These are phyloP conservation scores for Globisporangium barbulae DNA, from an alignment of 352 stramenopile genomes.

Conservation along the genomic window DNA sequence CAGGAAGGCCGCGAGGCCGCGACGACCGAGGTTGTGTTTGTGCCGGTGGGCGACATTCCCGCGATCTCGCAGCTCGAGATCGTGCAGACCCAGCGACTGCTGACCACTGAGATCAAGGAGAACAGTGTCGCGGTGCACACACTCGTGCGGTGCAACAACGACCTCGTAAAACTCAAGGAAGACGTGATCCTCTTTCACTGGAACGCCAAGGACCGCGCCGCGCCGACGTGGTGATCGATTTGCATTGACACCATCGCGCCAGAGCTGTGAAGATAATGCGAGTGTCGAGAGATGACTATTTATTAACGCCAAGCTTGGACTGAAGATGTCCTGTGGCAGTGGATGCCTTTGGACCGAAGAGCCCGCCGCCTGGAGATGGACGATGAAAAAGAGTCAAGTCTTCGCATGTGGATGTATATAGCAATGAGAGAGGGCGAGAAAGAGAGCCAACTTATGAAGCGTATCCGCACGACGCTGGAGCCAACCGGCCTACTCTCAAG, in stretches of 20 bases:
- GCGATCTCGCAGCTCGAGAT: slow-evolving; percentile 74
- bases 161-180: slow-evolving; percentile 83
- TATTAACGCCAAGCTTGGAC: background rate
- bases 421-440: background rate
- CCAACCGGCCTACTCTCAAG: background rate
- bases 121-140: slow-evolving; percentile 72
- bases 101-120: slow-evolving; percentile 67
- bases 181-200: slow-evolving; percentile 85
- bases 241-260: background rate
- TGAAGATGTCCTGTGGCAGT: background rate
- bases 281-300: slow-evolving; percentile 1
- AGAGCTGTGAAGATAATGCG: background rate
- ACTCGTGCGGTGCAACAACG: slow-evolving; percentile 70
- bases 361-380: background rate
- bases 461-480: background rate
- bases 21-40: slow-evolving; percentile 80
- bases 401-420: slow-evolving; percentile 3
- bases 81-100: slow-evolving; percentile 56
- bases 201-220: slow-evolving; percentile 68
- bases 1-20: slow-evolving; percentile 69
- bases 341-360: background rate
- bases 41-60: slow-evolving; percentile 69
- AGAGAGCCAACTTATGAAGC: background rate
- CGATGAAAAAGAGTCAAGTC: background rate
- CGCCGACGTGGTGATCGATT: slow-evolving; percentile 30